Conservation (phyloP, 2,329 filamentous ascomycete genomes). For the Falciphora oryzae region DNA sequence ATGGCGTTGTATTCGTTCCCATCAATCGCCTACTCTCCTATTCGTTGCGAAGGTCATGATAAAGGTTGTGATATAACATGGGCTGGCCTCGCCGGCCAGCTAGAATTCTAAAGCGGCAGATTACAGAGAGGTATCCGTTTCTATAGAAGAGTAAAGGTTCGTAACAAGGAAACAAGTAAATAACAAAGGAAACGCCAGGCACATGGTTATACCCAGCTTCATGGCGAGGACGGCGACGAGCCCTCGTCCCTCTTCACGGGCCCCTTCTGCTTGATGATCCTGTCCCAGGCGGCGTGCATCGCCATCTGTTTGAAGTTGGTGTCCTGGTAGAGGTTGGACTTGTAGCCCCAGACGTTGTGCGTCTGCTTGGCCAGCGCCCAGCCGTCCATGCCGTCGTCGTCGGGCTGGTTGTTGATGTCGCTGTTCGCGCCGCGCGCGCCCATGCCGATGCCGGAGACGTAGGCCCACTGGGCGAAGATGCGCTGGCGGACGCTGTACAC, state of each 20-base stretch:
- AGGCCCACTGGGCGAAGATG: constrained; percentile 39
- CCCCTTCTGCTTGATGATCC: not conserved
- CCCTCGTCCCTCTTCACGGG: not conserved
- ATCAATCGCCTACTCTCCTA: no score
- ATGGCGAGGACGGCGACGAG: not conserved
- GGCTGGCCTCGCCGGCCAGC: no score
- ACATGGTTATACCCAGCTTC: not conserved
- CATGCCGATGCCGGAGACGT: constrained; percentile 53
- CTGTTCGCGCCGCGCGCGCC: constrained; percentile 22
- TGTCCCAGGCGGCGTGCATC: not conserved
- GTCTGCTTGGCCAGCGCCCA: not conserved
- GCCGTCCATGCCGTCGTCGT: constrained; percentile 30
- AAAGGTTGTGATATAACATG: no score
- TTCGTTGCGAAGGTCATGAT: no score
- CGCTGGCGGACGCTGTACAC: constrained; percentile 20
- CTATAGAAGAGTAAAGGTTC: no score
- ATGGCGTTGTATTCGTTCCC: no score
- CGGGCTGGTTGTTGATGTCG: constrained; percentile 26
- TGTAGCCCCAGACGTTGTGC: not conserved
- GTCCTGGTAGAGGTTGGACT: not conserved
- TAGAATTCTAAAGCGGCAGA: no score
- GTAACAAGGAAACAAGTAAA: no score
- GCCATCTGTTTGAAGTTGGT: not conserved
- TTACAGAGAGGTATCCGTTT: no score
- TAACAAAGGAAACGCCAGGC: no score